A percentile compares a stretch with the other conserved stretches of the same genome.
These are phyloP conservation scores for Mycena haematopus DNA, from an alignment of 768 basidiomycete genomes.

Conservation along the genomic window DNA sequence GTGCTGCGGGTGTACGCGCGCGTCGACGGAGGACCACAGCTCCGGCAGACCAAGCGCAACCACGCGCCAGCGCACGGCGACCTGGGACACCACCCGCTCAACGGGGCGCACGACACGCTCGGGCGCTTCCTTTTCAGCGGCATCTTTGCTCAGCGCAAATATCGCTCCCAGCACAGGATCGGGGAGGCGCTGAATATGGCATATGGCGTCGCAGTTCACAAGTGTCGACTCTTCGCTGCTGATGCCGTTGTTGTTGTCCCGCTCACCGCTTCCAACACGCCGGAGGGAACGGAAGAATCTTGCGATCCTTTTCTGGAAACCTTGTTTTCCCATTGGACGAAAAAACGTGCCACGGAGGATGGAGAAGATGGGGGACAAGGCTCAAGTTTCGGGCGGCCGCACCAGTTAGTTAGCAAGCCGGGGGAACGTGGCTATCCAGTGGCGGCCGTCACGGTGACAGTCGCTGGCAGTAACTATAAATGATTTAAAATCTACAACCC, in stretches of 20 bases:
- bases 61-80: conserved; percentile 42
- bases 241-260: conserved; percentile 1
- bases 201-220: conserved; percentile 15
- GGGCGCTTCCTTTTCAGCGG: neutral
- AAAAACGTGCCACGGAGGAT: neutral
- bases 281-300: conserved; percentile 5
- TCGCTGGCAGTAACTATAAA: no score
- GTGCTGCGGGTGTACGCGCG: conserved; percentile 35
- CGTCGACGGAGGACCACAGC: conserved; percentile 43
- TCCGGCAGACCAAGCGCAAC: conserved; percentile 42
- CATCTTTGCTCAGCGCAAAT: conserved; percentile 8
- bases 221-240: conserved; percentile 20
- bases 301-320: neutral
- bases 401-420: neutral
- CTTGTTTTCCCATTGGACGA: conserved; percentile 7
- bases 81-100: conserved; percentile 37
- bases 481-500: no score
- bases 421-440: no score
- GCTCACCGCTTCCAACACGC: neutral
- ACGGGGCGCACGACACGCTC: conserved; percentile 8
- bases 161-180: conserved; percentile 18
- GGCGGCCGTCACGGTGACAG: no score
- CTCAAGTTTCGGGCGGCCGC: neutral
- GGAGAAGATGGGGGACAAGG: neutral
- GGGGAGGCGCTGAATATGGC: conserved; percentile 19